Conservation (phyloP, 805 yeast genomes). For the Barnettozyma salicaria region DNA sequence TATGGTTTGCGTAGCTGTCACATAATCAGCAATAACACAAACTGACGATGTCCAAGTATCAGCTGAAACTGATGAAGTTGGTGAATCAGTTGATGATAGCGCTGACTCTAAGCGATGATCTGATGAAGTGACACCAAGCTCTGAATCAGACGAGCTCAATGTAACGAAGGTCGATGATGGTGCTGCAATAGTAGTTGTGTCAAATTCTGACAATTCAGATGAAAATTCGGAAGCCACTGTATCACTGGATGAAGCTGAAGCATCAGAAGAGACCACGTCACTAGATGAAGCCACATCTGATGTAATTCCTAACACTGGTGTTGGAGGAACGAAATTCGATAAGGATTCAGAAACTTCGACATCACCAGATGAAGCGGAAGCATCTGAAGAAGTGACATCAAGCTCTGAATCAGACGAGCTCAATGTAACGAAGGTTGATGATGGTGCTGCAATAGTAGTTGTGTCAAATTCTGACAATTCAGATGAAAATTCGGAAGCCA, state of each 20-base stretch:
- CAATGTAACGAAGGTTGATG: neutral
- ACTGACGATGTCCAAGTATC: constrained; percentile 16
- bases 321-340: too few species aligned
- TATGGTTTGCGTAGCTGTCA: constrained; percentile 19
- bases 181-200: neutral
- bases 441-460: neutral
- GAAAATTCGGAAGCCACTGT: too few species aligned
- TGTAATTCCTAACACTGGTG: too few species aligned
- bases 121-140: neutral
- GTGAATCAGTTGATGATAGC: neutral
- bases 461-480: neutral
- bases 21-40: constrained; percentile 23
- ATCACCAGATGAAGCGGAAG: neutral
- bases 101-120: neutral
- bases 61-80: constrained; percentile 10
- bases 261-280: neutral
- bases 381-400: neutral
- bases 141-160: neutral
- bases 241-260: neutral
- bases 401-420: neutral
- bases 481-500: neutral
- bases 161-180: constrained; percentile 1
- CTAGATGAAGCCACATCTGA: neutral
- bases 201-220: neutral
- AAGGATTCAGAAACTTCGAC: neutral